Conservation (phyloP, 2,329 filamentous ascomycete genomes). For the Sclerotinia subarctica region DNA sequence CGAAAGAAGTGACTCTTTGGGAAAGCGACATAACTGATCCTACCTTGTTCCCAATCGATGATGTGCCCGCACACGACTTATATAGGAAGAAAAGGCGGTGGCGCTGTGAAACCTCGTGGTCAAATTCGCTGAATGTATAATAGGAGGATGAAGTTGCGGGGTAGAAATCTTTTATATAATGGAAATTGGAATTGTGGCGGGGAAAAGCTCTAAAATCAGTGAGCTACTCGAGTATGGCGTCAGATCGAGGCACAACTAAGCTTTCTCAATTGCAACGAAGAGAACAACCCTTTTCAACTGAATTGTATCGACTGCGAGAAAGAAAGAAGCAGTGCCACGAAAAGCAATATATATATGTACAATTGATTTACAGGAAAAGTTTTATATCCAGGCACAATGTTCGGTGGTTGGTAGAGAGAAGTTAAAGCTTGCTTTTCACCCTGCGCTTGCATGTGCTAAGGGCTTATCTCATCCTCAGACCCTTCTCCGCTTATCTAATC, state of each 20-base stretch:
- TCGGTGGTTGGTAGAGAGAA: background rate
- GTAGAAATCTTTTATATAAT: conserved; percentile 13
- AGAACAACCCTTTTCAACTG: background rate
- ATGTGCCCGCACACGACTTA: background rate
- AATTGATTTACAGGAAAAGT: background rate
- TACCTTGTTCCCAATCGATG: background rate
- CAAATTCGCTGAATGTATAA: background rate
- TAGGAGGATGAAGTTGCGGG: background rate
- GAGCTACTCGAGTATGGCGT: too few species aligned
- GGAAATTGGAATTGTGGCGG: conserved; percentile 11
- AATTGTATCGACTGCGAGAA: background rate
- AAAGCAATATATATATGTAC: background rate
- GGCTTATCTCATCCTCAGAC: too few species aligned
- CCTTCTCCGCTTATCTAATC: too few species aligned
- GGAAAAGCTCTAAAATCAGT: background rate
- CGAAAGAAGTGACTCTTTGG: conserved; percentile 30
- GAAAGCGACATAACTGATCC: conserved; percentile 26
- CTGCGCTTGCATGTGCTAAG: background rate
- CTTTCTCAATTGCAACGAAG: background rate
- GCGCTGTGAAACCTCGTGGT: conserved; percentile 7
- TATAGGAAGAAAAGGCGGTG: background rate
- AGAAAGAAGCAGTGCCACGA: background rate
- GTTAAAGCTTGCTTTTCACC: background rate
- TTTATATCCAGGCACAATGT: background rate
- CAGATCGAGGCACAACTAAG: background rate